Evolutionary conservation across 2,329 filamentous ascomycete genomes (phyloP).

Genomic region (Aspergillus ibericus): DNA sequence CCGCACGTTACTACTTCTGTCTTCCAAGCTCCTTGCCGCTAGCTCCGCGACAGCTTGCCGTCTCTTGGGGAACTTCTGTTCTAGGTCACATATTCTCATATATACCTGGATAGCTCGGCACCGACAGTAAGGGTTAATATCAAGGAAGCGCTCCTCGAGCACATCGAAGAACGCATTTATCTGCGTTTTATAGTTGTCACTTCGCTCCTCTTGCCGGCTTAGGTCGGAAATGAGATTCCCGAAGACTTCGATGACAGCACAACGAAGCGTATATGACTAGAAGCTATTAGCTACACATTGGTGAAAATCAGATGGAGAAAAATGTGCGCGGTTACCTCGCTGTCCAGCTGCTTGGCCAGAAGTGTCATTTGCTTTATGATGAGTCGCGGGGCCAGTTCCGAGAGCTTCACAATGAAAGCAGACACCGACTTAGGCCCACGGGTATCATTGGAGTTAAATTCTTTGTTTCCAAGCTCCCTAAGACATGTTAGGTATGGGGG

Average conservation of each 20-base stretch:
- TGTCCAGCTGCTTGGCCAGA: constrained; percentile 90
- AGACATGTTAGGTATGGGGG: constrained; percentile 20
- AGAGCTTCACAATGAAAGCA: constrained; percentile 87
- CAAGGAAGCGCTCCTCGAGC: constrained; percentile 90
- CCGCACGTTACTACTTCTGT: constrained; percentile 97
- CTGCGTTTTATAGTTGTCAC: constrained; percentile 90
- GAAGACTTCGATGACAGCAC: constrained; percentile 92
- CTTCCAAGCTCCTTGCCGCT: constrained; percentile 84
- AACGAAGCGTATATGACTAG: constrained; percentile 87
- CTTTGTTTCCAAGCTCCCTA: constrained; percentile 90
- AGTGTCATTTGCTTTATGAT: constrained; percentile 98
- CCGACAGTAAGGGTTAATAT: constrained; percentile 94
- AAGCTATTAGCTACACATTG: constrained; percentile 10
- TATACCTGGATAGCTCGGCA: constrained; percentile 92
- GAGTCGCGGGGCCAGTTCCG: constrained; percentile 83
- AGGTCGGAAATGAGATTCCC: constrained; percentile 91
- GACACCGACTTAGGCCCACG: constrained; percentile 96
- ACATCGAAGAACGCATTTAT: constrained; percentile 97
- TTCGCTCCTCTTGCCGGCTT: constrained; percentile 85
- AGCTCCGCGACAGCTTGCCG: constrained; percentile 84
- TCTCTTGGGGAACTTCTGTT: constrained; percentile 92
- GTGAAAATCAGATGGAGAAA: not conserved
- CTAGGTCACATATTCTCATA: constrained; percentile 86
- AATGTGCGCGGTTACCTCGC: constrained; percentile 66
- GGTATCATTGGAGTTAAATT: constrained; percentile 95